A percentile compares a stretch with the other conserved stretches of the same genome.
Conservation (phyloP, 371 early-diverging fungal species). For the Saksenaea oblongispora region DNA sequence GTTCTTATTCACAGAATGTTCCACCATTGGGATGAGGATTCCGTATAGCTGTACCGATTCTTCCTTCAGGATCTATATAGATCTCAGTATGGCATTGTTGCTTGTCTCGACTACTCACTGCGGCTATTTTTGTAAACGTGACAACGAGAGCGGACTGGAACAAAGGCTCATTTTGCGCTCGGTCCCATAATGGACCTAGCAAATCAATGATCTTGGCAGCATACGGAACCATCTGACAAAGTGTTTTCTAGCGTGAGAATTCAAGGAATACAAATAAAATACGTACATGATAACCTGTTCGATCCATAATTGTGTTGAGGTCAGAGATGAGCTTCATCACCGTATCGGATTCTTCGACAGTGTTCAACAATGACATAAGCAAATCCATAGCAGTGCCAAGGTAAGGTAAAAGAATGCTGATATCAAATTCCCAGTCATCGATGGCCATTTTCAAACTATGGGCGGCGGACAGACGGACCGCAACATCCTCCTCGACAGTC, state of each 20-base stretch:
- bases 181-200: slow-evolving; percentile 82
- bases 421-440: slow-evolving; percentile 91
- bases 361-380: slow-evolving; percentile 57
- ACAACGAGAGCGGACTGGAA: slow-evolving; percentile 80
- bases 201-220: slow-evolving; percentile 71
- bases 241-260: neutral
- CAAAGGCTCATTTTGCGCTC: slow-evolving; percentile 71
- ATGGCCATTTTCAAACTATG: slow-evolving; percentile 64
- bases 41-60: slow-evolving; percentile 73
- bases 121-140: slow-evolving; percentile 74
- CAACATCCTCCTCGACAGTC: slow-evolving; percentile 66
- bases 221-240: slow-evolving; percentile 65
- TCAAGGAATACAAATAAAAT: neutral
- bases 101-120: slow-evolving; percentile 36
- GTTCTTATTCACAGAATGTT: slow-evolving; percentile 66
- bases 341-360: slow-evolving; percentile 78
- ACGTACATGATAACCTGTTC: slow-evolving; percentile 68
- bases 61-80: slow-evolving; percentile 63
- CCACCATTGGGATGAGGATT: slow-evolving; percentile 75
- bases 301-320: slow-evolving; percentile 75
- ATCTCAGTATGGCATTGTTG: neutral
- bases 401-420: slow-evolving; percentile 69
- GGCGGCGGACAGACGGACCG: slow-evolving; percentile 86
- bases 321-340: slow-evolving; percentile 76
- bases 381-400: slow-evolving; percentile 62